Evolutionary conservation across 805 yeast species (phyloP).

Genomic region (Myxozyma sirexii): DNA sequence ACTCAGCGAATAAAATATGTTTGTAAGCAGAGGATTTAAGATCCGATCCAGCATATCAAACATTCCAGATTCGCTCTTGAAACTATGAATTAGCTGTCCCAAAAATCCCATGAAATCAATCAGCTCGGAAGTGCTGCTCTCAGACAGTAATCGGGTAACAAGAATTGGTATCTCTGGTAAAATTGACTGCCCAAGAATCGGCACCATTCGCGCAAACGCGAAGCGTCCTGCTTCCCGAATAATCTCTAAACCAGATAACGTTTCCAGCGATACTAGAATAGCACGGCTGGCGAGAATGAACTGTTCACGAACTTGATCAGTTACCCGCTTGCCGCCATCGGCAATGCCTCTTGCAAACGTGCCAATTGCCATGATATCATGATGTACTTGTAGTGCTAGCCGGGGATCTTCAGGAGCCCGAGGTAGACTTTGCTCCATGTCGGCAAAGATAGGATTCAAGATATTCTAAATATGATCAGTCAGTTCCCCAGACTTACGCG

Average conservation of each 20-base stretch:
- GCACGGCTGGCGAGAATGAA: constrained; percentile 77
- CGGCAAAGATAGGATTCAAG: constrained; percentile 73
- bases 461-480: constrained; percentile 57
- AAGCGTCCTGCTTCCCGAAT: constrained; percentile 81
- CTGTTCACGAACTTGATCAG: constrained; percentile 48
- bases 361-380: constrained; percentile 83
- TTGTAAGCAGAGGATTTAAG: constrained; percentile 67
- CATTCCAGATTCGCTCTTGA: constrained; percentile 62
- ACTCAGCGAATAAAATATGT: constrained; percentile 29
- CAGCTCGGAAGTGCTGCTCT: constrained; percentile 59
- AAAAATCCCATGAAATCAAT: constrained; percentile 81
- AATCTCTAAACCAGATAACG: constrained; percentile 62
- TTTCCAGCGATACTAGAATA: constrained; percentile 79
- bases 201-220: constrained; percentile 83
- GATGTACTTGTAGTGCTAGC: constrained; percentile 75
- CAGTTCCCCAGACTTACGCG: not conserved
- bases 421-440: constrained; percentile 65
- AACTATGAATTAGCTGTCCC: constrained; percentile 83
- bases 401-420: constrained; percentile 47
- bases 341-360: constrained; percentile 87
- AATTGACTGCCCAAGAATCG: constrained; percentile 60
- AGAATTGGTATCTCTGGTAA: constrained; percentile 65
- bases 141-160: constrained; percentile 65
- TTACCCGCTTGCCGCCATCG: constrained; percentile 39
- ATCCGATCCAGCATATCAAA: constrained; percentile 74